Evolutionary conservation across 2,329 filamentous ascomycete species (phyloP).

Genomic region (Colletotrichum aenigma): DNA sequence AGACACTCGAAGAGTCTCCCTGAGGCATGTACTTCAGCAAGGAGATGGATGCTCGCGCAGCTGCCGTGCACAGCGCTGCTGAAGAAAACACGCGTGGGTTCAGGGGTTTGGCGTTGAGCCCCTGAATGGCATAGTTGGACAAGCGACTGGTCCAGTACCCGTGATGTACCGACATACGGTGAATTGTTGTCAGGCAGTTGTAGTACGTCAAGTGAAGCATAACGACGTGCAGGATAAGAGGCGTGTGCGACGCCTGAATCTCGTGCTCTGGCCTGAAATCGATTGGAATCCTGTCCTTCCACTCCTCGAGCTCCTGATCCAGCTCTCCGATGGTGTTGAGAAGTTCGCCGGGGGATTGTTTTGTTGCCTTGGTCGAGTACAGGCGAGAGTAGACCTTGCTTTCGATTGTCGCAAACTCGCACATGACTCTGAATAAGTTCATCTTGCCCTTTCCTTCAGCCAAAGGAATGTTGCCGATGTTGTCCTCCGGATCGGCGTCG

Average conservation of each 20-base stretch:
- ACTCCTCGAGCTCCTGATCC: constrained; percentile 86
- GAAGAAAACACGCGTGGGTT: constrained; percentile 96
- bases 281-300: constrained; percentile 94
- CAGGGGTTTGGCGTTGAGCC: constrained; percentile 85
- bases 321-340: constrained; percentile 96
- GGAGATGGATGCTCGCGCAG: constrained; percentile 90
- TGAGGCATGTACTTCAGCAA: constrained; percentile 95
- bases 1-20: constrained; percentile 92
- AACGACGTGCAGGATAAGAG: constrained; percentile 91
- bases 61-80: constrained; percentile 88
- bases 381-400: constrained; percentile 92
- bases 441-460: constrained; percentile 89
- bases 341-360: constrained; percentile 89
- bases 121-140: constrained; percentile 94
- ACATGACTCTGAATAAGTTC: constrained; percentile 94
- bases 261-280: constrained; percentile 98
- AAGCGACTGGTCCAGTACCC: constrained; percentile 97
- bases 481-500: constrained; percentile 87
- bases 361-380: constrained; percentile 91
- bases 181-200: constrained; percentile 96
- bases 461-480: constrained; percentile 92
- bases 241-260: constrained; percentile 90
- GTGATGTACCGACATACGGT: constrained; percentile 97
- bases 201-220: constrained; percentile 97
- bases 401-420: constrained; percentile 88